These are phyloP conservation scores for Pugionium dolabratum DNA, from an alignment of 345 rosid species.

Conservation along the genomic window DNA sequence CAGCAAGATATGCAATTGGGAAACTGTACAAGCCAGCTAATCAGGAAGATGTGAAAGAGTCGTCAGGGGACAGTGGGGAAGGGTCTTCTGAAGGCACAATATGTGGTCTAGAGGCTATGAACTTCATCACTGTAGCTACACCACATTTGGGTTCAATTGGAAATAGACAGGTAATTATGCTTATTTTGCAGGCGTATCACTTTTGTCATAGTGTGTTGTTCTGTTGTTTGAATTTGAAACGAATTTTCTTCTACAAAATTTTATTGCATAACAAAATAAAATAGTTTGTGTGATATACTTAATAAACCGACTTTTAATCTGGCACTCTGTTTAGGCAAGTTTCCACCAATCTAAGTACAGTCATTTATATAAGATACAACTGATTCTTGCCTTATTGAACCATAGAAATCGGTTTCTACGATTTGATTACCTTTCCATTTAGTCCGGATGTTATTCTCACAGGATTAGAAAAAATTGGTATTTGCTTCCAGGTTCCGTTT, in stretches of 20 bases:
- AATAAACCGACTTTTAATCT: neutral
- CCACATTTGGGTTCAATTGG: constrained; percentile 99
- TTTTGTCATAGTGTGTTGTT: constrained; percentile 2
- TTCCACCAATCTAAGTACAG: neutral
- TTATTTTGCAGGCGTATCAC: neutral
- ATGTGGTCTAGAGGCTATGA: constrained; percentile 82
- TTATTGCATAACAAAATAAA: neutral
- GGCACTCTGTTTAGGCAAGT: neutral
- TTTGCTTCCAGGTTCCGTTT: constrained; percentile 79
- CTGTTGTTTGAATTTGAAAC: neutral
- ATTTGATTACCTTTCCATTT: constrained; percentile 13
- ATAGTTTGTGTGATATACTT: constrained; percentile 1
- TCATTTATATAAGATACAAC: neutral
- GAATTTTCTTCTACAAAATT: neutral
- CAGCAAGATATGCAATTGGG: constrained; percentile 93
- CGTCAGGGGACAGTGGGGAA: constrained; percentile 27
- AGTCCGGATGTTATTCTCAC: neutral
- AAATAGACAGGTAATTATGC: constrained; percentile 69
- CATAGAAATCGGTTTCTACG: constrained; percentile 5
- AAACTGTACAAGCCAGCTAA: constrained; percentile 65
- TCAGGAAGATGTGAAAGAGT: constrained; percentile 41
- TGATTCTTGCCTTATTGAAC: constrained; percentile 3
- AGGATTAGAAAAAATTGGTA: constrained; percentile 6
- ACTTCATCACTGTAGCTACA: constrained; percentile 89
- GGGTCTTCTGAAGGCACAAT: constrained; percentile 53